These are phyloP conservation scores for Ascocoryne sarcoides DNA, from an alignment of 2,329 filamentous ascomycete genomes.

Conservation along the genomic window DNA sequence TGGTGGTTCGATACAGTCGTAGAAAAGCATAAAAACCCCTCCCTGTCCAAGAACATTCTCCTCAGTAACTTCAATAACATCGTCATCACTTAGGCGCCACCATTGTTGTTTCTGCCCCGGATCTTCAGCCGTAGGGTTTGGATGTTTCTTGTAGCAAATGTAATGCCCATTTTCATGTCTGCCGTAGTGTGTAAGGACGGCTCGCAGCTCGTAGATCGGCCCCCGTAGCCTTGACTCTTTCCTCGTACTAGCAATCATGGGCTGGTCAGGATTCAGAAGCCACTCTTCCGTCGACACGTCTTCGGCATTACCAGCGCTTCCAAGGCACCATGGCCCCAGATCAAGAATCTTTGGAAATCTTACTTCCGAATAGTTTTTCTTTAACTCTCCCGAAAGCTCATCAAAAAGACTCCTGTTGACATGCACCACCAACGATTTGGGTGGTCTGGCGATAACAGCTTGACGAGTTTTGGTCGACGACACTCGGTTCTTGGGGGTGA, in stretches of 20 bases:
- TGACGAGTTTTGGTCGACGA: conserved; percentile 83
- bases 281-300: conserved; percentile 51
- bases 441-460: conserved; percentile 73
- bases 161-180: conserved; percentile 95
- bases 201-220: conserved; percentile 66
- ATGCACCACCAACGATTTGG: conserved; percentile 74
- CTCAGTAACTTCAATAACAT: conserved; percentile 67
- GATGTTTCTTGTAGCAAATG: conserved; percentile 75
- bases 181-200: conserved; percentile 82
- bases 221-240: conserved; percentile 44
- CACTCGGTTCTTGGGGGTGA: conserved; percentile 57
- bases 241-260: conserved; percentile 59
- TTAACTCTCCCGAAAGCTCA: conserved; percentile 66
- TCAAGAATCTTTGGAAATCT: conserved; percentile 67
- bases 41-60: conserved; percentile 62
- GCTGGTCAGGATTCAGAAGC: conserved; percentile 57
- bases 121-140: conserved; percentile 26
- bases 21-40: conserved; percentile 96
- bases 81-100: conserved; percentile 89
- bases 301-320: conserved; percentile 36
- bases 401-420: conserved; percentile 90
- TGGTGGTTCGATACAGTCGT: conserved; percentile 59
- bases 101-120: conserved; percentile 43
- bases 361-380: conserved; percentile 76
- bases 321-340: conserved; percentile 77